Base-by-base conservation (phyloP, 768 basidiomycete species). In the Lentinula lateritia region DNA sequence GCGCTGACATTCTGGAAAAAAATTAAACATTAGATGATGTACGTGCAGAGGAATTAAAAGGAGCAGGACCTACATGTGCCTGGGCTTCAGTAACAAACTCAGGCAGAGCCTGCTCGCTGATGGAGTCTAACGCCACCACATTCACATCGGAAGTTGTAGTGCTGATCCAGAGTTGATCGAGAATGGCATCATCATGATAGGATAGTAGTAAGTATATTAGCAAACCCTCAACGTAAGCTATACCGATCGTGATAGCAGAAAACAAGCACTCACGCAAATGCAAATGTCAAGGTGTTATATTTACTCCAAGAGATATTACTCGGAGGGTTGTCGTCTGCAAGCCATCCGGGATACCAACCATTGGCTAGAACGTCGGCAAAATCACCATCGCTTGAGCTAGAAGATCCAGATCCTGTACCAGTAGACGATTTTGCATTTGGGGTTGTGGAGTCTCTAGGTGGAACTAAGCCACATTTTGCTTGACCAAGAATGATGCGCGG, bases 341-440 rank as follows among this genome's bases (percentile, higher is more conserved):
- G 73, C 82, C 83, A 86, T n/a, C 76, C 78, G 16, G 85, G 75
- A 64, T 80, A 84, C 83, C 84, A 87, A 1, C 80, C 79, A 36
- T 81, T 72, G 3, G 82, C 77, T 16, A 86, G 64, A n/a, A 77
- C 74, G 36, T 75, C 73, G 4, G 67, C 70, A 12, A 63, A 32
- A 15, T 56, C 41, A 16, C 41, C 55, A 43, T 15, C 13, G 12
- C 50, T 58, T 32, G 52, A 59, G 18, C 60, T 46, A 23, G 64
- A 41, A 15, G 58, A 32, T 12, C 41, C 50, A 32, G 41, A 20
- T 20, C 46, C 58, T 12, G 32, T 39, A 42, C 48, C 58, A 4
- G 42, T 32, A 50, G n/a, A 46, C 28, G 60, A 61, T 56, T 67
- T 5, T 72, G 75, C 12, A 74, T 16, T 34, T 15, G 52, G 34